These are phyloP conservation scores for Phytopythium oedochilum DNA, from an alignment of 352 stramenopile genomes.

Conservation along the genomic window DNA sequence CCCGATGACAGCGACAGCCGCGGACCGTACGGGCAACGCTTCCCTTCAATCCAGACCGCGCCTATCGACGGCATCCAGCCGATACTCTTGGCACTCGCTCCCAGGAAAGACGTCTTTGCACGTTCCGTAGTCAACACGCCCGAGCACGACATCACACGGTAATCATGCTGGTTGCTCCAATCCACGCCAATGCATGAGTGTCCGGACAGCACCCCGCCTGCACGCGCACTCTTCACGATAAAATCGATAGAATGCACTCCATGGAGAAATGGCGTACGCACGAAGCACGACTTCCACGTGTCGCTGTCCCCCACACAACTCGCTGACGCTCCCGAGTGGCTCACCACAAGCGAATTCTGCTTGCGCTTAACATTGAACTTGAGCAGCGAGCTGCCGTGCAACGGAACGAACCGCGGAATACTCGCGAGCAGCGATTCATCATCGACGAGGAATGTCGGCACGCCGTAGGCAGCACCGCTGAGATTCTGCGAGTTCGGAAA, in stretches of 20 bases:
- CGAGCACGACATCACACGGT: background rate
- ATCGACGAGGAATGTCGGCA: slow-evolving; percentile 82
- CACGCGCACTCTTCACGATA: slow-evolving; percentile 62
- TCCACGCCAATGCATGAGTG: slow-evolving; percentile 78
- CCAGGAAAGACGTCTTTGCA: slow-evolving; percentile 43
- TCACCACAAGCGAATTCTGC: slow-evolving; percentile 50
- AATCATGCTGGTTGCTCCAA: slow-evolving; percentile 21
- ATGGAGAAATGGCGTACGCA: slow-evolving; percentile 55
- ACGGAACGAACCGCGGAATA: slow-evolving; percentile 53
- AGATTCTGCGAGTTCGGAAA: slow-evolving; percentile 88
- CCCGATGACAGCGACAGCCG: slow-evolving; percentile 38
- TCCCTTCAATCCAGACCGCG: slow-evolving; percentile 64
- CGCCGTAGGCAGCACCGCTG: slow-evolving; percentile 75
- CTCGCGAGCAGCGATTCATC: slow-evolving; percentile 64
- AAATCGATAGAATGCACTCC: slow-evolving; percentile 80
- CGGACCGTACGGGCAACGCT: slow-evolving; percentile 41
- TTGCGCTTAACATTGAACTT: slow-evolving; percentile 71
- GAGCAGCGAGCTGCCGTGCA: slow-evolving; percentile 45
- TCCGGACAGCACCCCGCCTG: slow-evolving; percentile 53
- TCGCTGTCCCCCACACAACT: slow-evolving; percentile 47
- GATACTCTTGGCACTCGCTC: slow-evolving; percentile 42
- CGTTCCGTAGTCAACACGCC: slow-evolving; percentile 1
- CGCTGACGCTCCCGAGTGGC: slow-evolving; percentile 65
- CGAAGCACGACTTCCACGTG: slow-evolving; percentile 60
- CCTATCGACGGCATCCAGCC: slow-evolving; percentile 86